phyloP scores from a whole-genome alignment of 768 basidiomycete species.

The Auricularia sp. region DNA sequence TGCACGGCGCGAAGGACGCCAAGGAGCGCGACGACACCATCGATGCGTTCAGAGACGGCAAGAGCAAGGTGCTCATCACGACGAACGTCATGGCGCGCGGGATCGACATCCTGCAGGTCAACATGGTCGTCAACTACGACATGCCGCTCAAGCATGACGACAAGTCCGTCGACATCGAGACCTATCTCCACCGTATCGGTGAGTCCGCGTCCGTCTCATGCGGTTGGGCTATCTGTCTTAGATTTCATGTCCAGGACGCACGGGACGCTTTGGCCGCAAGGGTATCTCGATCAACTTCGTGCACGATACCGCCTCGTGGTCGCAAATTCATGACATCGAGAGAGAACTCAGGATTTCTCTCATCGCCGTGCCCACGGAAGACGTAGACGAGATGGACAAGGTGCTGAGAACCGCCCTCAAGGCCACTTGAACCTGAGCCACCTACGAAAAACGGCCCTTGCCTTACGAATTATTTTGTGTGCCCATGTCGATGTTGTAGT shows the following conservation, averaged over 20 bases:
- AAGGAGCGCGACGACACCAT: conserved; percentile 84
- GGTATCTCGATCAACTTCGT: conserved; percentile 98
- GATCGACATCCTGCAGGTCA: conserved; percentile 97
- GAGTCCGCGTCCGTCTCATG: conserved; percentile 16
- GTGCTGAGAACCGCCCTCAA: not conserved
- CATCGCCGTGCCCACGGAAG: conserved; percentile 75
- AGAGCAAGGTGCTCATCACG: conserved; percentile 94
- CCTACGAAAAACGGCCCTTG: not conserved
- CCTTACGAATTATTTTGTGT: not conserved
- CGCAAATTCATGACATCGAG: conserved; percentile 86
- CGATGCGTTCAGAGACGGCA: conserved; percentile 91
- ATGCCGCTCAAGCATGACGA: conserved; percentile 79
- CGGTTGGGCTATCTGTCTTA: too few relatives aligned
- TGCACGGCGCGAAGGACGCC: conserved; percentile 91
- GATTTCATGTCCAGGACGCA: conserved; percentile 54
- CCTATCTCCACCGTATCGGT: conserved; percentile 98
- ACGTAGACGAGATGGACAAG: conserved; percentile 91
- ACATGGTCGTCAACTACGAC: conserved; percentile 99
- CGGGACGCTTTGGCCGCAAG: conserved; percentile 94
- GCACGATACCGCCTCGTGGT: conserved; percentile 77
- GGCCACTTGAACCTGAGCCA: not conserved
- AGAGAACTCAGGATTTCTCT: conserved; percentile 68
- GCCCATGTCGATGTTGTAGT: not conserved
- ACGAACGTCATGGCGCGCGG: conserved; percentile 98
- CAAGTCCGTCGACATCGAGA: conserved; percentile 76